Percentiles rank a stretch among this genome's conserved stretches.
Evolutionary conservation across 805 yeast species (phyloP).

Genomic region (Pichia cabralensis): DNA sequence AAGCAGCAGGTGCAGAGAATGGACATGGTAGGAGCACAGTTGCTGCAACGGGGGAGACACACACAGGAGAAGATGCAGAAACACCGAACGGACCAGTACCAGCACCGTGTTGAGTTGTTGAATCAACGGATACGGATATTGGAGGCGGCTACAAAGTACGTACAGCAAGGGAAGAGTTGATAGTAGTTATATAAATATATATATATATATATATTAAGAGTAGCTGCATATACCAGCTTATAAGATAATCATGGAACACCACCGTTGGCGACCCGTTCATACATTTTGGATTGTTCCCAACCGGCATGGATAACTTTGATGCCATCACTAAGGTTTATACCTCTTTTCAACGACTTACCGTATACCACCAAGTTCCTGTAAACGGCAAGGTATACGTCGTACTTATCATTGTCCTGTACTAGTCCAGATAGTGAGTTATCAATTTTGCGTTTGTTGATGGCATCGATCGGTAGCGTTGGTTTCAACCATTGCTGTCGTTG

Average conservation of each 20-base stretch:
- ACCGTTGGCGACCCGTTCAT: slow-evolving; percentile 26
- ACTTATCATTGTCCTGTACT: slow-evolving; percentile 4
- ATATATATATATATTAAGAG: neutral
- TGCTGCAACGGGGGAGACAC: slow-evolving; percentile 6
- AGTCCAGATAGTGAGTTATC: slow-evolving; percentile 27
- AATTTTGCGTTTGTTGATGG: slow-evolving; percentile 2
- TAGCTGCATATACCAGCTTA: neutral
- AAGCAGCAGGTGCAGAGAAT: slow-evolving; percentile 11
- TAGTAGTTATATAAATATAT: neutral
- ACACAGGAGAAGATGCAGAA: slow-evolving; percentile 9
- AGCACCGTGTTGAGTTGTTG: slow-evolving; percentile 51
- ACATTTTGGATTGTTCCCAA: slow-evolving; percentile 71
- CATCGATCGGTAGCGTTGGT: slow-evolving; percentile 17
- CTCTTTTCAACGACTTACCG: slow-evolving; percentile 54
- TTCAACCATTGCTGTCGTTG: slow-evolving; percentile 61
- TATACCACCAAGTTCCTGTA: slow-evolving; percentile 64
- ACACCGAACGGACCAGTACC: slow-evolving; percentile 21
- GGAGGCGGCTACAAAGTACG: slow-evolving; percentile 41
- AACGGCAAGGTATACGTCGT: slow-evolving; percentile 45
- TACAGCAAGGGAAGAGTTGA: slow-evolving; percentile 18
- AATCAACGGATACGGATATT: slow-evolving; percentile 67
- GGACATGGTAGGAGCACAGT: slow-evolving; percentile 6
- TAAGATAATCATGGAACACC: slow-evolving; percentile 6
- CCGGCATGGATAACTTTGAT: slow-evolving; percentile 68
- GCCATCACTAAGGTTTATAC: slow-evolving; percentile 67